Conservation (phyloP, 371 early-diverging fungal genomes). For the Lichtheimia hyalospora region DNA sequence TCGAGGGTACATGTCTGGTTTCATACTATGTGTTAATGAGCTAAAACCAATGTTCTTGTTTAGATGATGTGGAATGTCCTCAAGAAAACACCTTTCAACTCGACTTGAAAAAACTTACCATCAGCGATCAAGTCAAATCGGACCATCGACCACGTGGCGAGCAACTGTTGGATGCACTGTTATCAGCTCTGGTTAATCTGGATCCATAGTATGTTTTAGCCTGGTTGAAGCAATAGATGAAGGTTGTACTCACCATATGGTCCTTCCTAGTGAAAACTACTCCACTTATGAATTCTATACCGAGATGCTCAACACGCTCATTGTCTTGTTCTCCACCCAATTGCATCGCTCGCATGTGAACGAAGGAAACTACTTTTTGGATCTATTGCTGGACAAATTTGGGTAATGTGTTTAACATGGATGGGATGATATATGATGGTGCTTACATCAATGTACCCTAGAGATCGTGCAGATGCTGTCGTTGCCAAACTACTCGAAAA, state of each 20-base stretch:
- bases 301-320: conserved; percentile 63
- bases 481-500: conserved; percentile 62
- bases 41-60: too few relatives aligned
- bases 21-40: too few relatives aligned
- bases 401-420: conserved; percentile 28
- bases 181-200: conserved; percentile 60
- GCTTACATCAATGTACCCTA: conserved; percentile 7
- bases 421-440: too few relatives aligned
- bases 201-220: conserved; percentile 55
- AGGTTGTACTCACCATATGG: background rate
- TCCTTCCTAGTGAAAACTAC: conserved; percentile 47
- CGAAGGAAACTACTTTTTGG: conserved; percentile 64
- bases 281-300: conserved; percentile 72
- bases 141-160: conserved; percentile 54
- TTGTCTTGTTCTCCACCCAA: conserved; percentile 68
- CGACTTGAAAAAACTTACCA: conserved; percentile 36
- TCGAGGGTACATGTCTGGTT: conserved; percentile 67
- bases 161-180: conserved; percentile 58
- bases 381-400: conserved; percentile 54
- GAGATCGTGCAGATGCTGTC: conserved; percentile 58
- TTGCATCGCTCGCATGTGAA: conserved; percentile 44
- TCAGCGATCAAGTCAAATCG: conserved; percentile 34
- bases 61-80: background rate
- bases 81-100: background rate
- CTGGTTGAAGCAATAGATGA: background rate